Percentiles rank a stretch among this genome's conserved stretches.
phyloP scores from a whole-genome alignment of 116 monocot species.

The Posidonia oceanica region DNA sequence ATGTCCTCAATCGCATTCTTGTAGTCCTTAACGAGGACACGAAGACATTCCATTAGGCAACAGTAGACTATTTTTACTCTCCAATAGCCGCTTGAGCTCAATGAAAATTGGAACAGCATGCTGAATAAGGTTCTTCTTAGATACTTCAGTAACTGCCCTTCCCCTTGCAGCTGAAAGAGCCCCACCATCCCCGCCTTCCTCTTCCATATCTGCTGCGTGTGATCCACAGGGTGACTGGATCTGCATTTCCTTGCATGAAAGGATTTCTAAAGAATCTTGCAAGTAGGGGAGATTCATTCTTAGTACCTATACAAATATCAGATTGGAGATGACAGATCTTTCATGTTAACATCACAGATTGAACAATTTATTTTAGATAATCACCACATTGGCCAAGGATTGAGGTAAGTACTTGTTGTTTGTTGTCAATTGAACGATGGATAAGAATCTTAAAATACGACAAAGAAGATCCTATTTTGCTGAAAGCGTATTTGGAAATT shows the following conservation, averaged over 20 bases:
- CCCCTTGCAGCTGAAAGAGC: constrained; percentile 47
- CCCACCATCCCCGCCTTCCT: constrained; percentile 37
- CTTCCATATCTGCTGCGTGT: constrained; percentile 49
- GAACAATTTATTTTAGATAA: no score
- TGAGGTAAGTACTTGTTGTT: no score
- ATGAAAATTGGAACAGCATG: constrained; percentile 90
- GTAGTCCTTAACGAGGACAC: constrained; percentile 76
- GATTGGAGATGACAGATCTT: no score
- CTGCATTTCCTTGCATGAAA: constrained; percentile 89
- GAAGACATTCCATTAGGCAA: constrained; percentile 79
- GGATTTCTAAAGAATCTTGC: constrained; percentile 75
- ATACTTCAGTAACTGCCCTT: constrained; percentile 69
- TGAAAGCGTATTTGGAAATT: no score
- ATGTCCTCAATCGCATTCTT: constrained; percentile 94
- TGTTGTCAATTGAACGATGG: no score
- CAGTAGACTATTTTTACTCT: constrained; percentile 90
- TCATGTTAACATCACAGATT: no score
- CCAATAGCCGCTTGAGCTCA: constrained; percentile 74
- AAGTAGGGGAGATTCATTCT: constrained; percentile 1
- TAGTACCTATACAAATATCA: background rate
- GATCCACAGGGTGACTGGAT: constrained; percentile 32
- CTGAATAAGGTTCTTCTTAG: constrained; percentile 90
- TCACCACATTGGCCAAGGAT: no score
- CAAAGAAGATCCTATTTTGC: no score
- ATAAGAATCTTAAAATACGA: no score